A percentile compares a stretch with the other conserved stretches of the same genome.
Conservation (phyloP, 768 basidiomycete species). For the Clathrus columnatus region DNA sequence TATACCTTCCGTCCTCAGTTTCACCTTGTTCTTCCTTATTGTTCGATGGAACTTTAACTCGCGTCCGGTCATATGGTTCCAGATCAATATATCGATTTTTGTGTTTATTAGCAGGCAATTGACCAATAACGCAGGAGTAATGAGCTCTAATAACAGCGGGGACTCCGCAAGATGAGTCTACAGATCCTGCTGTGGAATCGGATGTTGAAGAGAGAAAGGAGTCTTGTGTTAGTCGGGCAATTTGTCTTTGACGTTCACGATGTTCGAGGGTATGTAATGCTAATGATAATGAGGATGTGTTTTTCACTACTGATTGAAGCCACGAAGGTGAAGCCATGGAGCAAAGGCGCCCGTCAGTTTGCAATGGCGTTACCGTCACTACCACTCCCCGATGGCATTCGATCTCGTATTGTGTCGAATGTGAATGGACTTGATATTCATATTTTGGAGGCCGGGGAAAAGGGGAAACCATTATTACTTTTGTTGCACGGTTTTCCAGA, state of each 20-base stretch:
- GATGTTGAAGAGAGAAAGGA: constrained; percentile 17
- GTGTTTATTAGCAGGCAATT: constrained; percentile 31
- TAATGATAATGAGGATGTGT: neutral
- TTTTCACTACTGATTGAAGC: constrained; percentile 1
- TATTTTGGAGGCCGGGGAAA: constrained; percentile 36
- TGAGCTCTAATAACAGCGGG: constrained; percentile 26
- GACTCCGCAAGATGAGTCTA: constrained; percentile 6
- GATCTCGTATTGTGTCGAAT: constrained; percentile 28
- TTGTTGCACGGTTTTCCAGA: constrained; percentile 64
- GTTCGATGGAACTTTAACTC: constrained; percentile 49
- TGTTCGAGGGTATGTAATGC: neutral
- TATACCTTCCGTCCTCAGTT: constrained; percentile 39
- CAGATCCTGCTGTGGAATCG: constrained; percentile 15
- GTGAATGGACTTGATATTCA: constrained; percentile 45
- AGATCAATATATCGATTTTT: constrained; percentile 69
- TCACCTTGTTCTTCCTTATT: constrained; percentile 5
- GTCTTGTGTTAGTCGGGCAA: neutral
- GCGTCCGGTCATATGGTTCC: constrained; percentile 74
- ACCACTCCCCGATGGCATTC: constrained; percentile 23
- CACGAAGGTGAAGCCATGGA: constrained; percentile 6
- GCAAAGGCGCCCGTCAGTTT: neutral
- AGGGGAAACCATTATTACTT: constrained; percentile 35
- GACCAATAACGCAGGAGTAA: constrained; percentile 51
- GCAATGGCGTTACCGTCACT: neutral
- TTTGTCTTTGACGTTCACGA: constrained; percentile 2